Evolutionary conservation across 306 rosid species (phyloP).

Genomic region (Vachellia collinsii): DNA sequence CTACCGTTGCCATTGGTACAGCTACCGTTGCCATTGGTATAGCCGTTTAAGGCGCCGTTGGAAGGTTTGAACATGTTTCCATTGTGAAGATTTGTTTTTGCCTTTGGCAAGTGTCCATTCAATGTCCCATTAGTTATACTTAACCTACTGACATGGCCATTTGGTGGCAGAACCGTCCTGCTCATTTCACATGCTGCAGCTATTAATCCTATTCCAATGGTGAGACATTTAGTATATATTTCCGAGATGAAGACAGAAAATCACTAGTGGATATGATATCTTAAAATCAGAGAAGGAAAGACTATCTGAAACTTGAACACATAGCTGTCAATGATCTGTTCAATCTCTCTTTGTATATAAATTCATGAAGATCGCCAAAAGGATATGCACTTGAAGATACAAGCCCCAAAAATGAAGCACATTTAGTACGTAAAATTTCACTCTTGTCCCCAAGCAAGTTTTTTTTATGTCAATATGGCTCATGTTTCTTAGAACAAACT

Average conservation of each 20-base stretch:
- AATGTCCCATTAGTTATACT: slow-evolving; percentile 37
- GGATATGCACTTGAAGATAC: not conserved
- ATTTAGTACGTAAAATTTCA: not conserved
- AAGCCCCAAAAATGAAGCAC: not conserved
- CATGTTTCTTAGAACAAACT: not conserved
- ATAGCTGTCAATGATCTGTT: not conserved
- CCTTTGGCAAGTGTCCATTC: slow-evolving; percentile 53
- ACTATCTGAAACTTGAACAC: not conserved
- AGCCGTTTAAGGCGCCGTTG: slow-evolving; percentile 66
- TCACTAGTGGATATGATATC: not conserved
- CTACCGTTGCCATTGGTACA: no score
- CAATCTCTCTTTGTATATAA: not conserved
- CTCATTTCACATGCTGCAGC: slow-evolving; percentile 63
- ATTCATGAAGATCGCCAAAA: not conserved
- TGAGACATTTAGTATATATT: slow-evolving; percentile 10
- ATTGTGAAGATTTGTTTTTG: slow-evolving; percentile 53
- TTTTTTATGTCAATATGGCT: not conserved
- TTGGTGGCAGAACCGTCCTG: slow-evolving; percentile 32
- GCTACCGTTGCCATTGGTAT: slow-evolving; percentile 56
- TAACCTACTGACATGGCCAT: slow-evolving; percentile 44
- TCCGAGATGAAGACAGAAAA: not conserved
- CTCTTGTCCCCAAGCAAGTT: not conserved
- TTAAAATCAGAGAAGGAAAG: not conserved
- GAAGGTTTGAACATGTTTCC: slow-evolving; percentile 56
- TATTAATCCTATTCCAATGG: slow-evolving; percentile 61